These are phyloP conservation scores for Sporothrix schenckii DNA, from an alignment of 2,329 filamentous ascomycete species.

Conservation along the genomic window DNA sequence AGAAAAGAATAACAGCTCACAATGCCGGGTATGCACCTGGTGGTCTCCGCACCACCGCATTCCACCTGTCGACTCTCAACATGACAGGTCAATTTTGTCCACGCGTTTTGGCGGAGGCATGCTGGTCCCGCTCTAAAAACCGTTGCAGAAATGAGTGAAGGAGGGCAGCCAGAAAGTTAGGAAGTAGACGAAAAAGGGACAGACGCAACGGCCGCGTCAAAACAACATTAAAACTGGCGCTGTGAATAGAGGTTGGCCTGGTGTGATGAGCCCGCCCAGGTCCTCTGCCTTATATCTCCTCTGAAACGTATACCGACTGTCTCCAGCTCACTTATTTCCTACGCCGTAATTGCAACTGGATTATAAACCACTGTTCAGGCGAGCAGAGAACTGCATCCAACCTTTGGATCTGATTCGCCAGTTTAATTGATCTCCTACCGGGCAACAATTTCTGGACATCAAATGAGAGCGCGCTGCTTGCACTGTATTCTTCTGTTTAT, in stretches of 20 bases:
- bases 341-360: background rate
- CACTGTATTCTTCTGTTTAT: background rate
- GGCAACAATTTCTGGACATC: background rate
- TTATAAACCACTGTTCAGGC: background rate
- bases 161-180: background rate
- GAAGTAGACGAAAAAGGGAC: background rate
- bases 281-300: no score
- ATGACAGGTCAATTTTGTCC: constrained; percentile 21
- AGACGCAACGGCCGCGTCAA: background rate
- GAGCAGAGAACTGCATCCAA: background rate
- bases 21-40: background rate
- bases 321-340: background rate
- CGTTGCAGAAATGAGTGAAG: constrained; percentile 17
- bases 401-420: background rate
- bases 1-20: background rate
- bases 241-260: background rate
- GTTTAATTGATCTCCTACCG: background rate
- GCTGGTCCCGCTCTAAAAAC: constrained; percentile 2
- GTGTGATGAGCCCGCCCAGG: background rate
- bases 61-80: background rate
- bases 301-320: background rate
- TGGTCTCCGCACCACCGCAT: constrained; percentile 8
- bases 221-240: background rate
- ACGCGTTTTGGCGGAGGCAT: constrained; percentile 9
- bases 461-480: background rate